Base-by-base conservation (phyloP, 768 basidiomycete species). In the Phlegmacium glaucopus region DNA sequence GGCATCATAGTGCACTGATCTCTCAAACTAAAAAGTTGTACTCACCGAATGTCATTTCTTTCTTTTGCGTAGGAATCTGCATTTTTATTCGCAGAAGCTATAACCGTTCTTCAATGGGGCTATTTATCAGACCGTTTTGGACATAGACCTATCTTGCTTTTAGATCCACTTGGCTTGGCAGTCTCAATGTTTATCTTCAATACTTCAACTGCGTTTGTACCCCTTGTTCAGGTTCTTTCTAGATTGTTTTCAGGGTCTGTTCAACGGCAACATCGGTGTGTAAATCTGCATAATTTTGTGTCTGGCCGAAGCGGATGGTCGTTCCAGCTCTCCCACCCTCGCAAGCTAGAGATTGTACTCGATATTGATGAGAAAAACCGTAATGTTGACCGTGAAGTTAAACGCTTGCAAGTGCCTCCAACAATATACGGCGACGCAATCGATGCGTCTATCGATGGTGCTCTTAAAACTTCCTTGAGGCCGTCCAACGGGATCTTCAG, bases 251-350 rank as follows among this genome's bases (percentile, higher is more conserved):
- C 71, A 72, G 34, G 72, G 72, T 17, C 52, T 62, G 1, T 71
- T 68, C 44, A 73, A 72, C 49, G 71, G 73, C 9, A 75, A 74
- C 37, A 56, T 55, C 29, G 59, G 54, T n/a, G n/a, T n/a, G n/a
- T 55, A 10, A 15, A 18, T 39, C 34, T 9, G 26, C 39, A n/a
- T 11, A 30, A 8, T 27, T 22, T 32, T 22, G 7, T 2, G 9
- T 39, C 4, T 87, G 85, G 85, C 64, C 82, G 57, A 80, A 75
- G 65, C 79, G 77, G 52, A 83, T 83, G 51, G 69, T 85, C 25
- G 54, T 66, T 7, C 59, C 67, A 2, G 69, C 72, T 17, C 70
- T 68, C 9, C 18, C 16, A n/a, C 13, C 54, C 66, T 2, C 45
- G 60, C 11, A 71, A 59, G 42, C 51, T 74, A 9, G 67, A 73